Evolutionary conservation across 352 stramenopile species (phyloP), one percentile per base, ranked within the genome.

Genomic region (Pythium scleroteichum): DNA sequence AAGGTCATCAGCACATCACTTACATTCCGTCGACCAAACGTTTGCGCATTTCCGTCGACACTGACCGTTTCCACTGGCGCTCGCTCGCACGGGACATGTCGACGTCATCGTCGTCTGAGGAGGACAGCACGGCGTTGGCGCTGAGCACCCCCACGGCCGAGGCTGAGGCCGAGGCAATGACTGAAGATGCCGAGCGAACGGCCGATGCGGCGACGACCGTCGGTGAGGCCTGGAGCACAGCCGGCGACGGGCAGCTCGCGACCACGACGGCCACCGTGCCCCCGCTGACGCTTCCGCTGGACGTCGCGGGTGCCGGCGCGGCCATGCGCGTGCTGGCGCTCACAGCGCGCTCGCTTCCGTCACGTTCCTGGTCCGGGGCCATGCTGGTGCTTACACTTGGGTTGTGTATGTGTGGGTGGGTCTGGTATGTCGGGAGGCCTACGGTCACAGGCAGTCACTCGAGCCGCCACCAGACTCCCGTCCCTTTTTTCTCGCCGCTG

Each of bases 11-110:
- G 29, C 29, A 35, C 29, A 35, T 35, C 29, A 35, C 66, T 39
- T 61, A 75, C 69, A 76, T 76, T 47, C 57, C 61, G 35, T 66
- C 54, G 5, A 73, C 58, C 16, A 76, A 53, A 23, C 66, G 56
- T 32, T 73, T 65, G 23, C 69, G 69, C n/a, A 71, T 58, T 19
- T 73, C 58, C 44, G 60, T 41, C 32, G 56, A 49, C 62, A 68
- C 38, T n/a, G 56, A 20, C 47, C 50, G 45, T 50, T 60, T 63
- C 68, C 68, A 76, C 14, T 54, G 50, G 16, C 50, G 50, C 33
- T 57, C 39, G 4, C 41, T 45, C 4, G 49, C 44, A 19, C 45
- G 49, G n/a, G 61, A 38, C 42, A 62, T 54, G 9, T 52, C 47
- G 17, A 45, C 38, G 24, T 66, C 58, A n/a, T 67, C 51, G 57